Conservation (phyloP, 176 grass and related monocot species). For the Lolium multiflorum region DNA sequence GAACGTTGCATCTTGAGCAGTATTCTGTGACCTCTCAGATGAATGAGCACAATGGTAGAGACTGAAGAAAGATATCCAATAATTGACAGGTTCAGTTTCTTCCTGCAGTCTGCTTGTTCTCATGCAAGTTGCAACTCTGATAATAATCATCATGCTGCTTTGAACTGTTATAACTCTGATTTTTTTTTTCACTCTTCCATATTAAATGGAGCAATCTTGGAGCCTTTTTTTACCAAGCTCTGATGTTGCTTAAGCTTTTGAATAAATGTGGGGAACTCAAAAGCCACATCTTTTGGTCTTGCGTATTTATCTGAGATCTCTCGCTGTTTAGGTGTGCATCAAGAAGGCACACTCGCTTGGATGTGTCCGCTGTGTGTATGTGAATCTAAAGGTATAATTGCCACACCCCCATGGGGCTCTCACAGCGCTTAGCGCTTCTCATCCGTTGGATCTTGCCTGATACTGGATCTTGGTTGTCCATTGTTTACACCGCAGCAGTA, state of each 20-base stretch:
- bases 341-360: neutral
- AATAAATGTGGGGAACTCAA: slow-evolving; percentile 7
- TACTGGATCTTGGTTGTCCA: too few relatives aligned
- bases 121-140: neutral
- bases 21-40: neutral
- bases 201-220: neutral
- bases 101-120: neutral
- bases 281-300: neutral
- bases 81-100: slow-evolving; percentile 1
- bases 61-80: slow-evolving; percentile 1
- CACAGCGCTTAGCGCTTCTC: too few relatives aligned
- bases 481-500: too few relatives aligned
- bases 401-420: too few relatives aligned
- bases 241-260: neutral
- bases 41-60: slow-evolving; percentile 5
- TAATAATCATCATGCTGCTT: neutral
- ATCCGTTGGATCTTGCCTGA: too few relatives aligned
- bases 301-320: neutral
- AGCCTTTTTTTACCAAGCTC: neutral
- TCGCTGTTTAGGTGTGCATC: neutral
- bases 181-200: neutral
- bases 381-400: neutral
- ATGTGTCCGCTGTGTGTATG: neutral
- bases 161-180: neutral
- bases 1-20: slow-evolving; percentile 65